Percentiles rank a stretch among this genome's conserved stretches.
Evolutionary conservation across 805 yeast species (phyloP).

Genomic region (Metschnikowia gelsemii): DNA sequence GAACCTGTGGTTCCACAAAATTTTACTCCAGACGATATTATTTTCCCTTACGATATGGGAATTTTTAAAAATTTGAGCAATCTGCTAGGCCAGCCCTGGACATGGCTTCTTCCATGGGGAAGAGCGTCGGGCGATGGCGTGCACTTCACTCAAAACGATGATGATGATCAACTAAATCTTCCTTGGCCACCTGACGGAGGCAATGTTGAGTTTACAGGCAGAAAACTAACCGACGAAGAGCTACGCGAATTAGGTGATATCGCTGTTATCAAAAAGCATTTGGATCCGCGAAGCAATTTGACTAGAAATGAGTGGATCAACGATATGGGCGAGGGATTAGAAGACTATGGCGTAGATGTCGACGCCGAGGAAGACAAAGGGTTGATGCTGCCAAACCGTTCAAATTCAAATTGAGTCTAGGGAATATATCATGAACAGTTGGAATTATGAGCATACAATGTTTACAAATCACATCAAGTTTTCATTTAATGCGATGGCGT

Average conservation of each 20-base stretch:
- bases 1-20: constrained; percentile 29
- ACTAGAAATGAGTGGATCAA: constrained; percentile 62
- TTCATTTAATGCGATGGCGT: no score
- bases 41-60: constrained; percentile 84
- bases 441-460: background rate
- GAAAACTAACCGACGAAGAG: constrained; percentile 17
- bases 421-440: no score
- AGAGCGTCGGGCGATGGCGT: constrained; percentile 61
- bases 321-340: constrained; percentile 77
- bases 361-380: constrained; percentile 51
- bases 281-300: constrained; percentile 39
- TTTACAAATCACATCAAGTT: background rate
- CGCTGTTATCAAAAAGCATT: constrained; percentile 29
- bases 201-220: constrained; percentile 31
- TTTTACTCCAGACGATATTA: constrained; percentile 59
- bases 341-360: constrained; percentile 85
- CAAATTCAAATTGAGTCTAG: background rate
- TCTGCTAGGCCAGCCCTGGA: constrained; percentile 60
- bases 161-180: constrained; percentile 59
- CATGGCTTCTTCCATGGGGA: constrained; percentile 75
- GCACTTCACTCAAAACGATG: constrained; percentile 51
- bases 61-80: constrained; percentile 50
- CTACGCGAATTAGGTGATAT: constrained; percentile 19
- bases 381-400: constrained; percentile 2
- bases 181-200: constrained; percentile 97